phyloP scores from a whole-genome alignment of 768 basidiomycete genomes.

The Amanita rubescens region DNA sequence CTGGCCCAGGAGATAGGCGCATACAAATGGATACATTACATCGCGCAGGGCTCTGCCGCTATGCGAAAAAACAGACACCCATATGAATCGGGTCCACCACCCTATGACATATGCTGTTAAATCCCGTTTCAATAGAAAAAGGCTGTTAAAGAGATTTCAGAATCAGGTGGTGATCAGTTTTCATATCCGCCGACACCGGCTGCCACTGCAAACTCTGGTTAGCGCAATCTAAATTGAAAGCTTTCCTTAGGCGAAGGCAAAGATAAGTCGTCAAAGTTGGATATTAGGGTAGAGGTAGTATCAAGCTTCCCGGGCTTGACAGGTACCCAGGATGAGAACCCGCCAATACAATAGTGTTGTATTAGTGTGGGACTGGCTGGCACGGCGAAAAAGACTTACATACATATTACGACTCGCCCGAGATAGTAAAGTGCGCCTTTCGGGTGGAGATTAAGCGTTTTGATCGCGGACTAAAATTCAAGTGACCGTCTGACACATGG shows the following conservation, averaged over 20 bases:
- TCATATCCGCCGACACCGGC: background rate
- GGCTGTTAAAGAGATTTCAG: background rate
- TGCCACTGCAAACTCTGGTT: background rate
- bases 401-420: background rate
- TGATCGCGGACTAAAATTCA: background rate
- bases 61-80: background rate
- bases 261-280: background rate
- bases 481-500: background rate
- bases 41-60: background rate
- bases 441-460: slow-evolving; percentile 5
- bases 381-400: background rate
- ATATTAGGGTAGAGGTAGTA: no score
- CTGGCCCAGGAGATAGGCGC: background rate
- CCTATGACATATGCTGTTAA: background rate
- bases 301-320: no score
- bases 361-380: background rate
- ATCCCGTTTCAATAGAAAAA: background rate
- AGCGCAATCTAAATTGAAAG: background rate
- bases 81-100: background rate
- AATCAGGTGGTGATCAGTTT: background rate
- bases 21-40: background rate
- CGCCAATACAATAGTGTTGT: no score
- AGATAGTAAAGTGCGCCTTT: background rate
- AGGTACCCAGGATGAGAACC: no score
- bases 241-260: background rate